A percentile compares a stretch with the other conserved stretches of the same genome.
phyloP scores from a whole-genome alignment of 495 filamentous ascomycete genomes.

The Hapsidospora chrysogenum region DNA sequence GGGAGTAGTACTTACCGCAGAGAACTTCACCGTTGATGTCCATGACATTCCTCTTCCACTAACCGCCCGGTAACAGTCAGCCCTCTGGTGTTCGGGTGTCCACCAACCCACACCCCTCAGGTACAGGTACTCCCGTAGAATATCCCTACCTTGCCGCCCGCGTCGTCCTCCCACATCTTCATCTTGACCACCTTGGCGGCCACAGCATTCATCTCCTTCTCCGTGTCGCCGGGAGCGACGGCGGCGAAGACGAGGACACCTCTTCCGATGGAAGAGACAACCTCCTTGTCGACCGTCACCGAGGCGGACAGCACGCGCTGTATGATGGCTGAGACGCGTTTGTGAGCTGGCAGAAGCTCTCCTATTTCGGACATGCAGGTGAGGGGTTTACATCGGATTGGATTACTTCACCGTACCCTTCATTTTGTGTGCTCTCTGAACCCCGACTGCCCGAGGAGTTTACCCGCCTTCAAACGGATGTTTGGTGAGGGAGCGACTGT shows the following conservation, averaged over 20 bases:
- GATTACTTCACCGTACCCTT: too few species aligned
- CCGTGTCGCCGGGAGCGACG: slow-evolving; percentile 76
- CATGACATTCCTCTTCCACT: slow-evolving; percentile 83
- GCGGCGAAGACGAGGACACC: slow-evolving; percentile 87
- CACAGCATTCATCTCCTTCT: slow-evolving; percentile 70
- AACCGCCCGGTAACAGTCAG: slow-evolving; percentile 4
- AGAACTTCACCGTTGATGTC: slow-evolving; percentile 82
- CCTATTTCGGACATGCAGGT: too few species aligned
- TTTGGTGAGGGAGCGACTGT: too few species aligned
- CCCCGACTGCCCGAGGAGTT: too few species aligned
- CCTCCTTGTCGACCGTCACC: slow-evolving; percentile 86
- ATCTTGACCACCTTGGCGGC: slow-evolving; percentile 77
- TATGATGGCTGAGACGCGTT: slow-evolving; percentile 60
- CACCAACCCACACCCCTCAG: too few species aligned
- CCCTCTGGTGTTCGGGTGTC: slow-evolving; percentile 4
- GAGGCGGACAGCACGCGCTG: slow-evolving; percentile 93
- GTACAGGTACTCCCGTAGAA: background rate
- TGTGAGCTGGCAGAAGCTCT: too few species aligned
- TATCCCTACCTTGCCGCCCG: slow-evolving; percentile 36
- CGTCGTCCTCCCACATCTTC: slow-evolving; percentile 74
- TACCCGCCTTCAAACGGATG: too few species aligned
- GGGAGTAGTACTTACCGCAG: slow-evolving; percentile 49
- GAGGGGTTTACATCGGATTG: too few species aligned
- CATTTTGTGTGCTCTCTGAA: too few species aligned
- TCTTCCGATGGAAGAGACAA: slow-evolving; percentile 78